Evolutionary conservation across 2,329 filamentous ascomycete species (phyloP), one percentile per base, ranked within the genome.

Genomic region (Paecilomyces dactylethromorphus): DNA sequence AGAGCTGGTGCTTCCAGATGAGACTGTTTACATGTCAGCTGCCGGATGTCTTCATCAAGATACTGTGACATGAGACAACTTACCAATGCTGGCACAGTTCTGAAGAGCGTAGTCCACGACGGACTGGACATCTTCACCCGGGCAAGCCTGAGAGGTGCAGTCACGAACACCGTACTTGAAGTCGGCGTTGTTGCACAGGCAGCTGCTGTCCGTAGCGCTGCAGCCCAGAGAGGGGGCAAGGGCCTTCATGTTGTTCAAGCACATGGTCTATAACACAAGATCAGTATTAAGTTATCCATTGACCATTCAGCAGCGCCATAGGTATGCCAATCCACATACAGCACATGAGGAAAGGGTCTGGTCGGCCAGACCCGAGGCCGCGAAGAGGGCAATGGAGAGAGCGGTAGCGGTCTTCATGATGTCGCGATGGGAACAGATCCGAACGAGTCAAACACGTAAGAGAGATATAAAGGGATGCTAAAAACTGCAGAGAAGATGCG

Each of bases 131-230:
- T 78, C 68, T 24, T 75, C 73, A 13, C 61, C 65, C 51, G 74
- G 74, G 66, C 79, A 81, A 33, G 77, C 74, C 65, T 79, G 60
- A 15, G 63, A 53, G 49, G 75, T 75, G 71, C 79, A 81, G 67
- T 81, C 79, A 39, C 73, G 76, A 54, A 81, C 70, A 59, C 79
- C 79, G 60, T 69, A 75, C 31, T 65, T 59, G 65, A 80, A 80
- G 71, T 81, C 62, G 22, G 62, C 32, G 56, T 66, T 74, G 35
- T 63, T 68, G 71, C 78, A 80, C 50, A 77, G 69, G 63, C 78
- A 81, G 29, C 57, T 56, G 51, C 70, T 52, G 61, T 80, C 75
- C 52, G 63, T 65, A 26, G 62, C 45, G 24, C 64, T 62, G 67
- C 78, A 81, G 54, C 75, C 74, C n/a, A 80, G 66, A 3, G 70